These are phyloP conservation scores for Hemileccinum rubropunctum DNA, from an alignment of 768 basidiomycete species.

Conservation along the genomic window DNA sequence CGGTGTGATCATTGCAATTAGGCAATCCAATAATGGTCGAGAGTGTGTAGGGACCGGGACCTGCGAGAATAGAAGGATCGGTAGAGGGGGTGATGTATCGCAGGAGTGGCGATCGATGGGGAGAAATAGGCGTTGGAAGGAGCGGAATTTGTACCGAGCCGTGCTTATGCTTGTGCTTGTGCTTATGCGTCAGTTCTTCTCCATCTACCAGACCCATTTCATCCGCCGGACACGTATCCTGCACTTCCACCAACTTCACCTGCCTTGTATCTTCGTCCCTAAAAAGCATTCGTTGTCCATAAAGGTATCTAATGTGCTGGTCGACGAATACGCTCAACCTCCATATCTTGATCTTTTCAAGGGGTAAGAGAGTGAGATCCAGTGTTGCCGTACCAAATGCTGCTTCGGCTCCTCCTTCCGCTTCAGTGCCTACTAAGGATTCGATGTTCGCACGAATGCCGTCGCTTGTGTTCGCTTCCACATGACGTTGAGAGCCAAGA, in stretches of 20 bases:
- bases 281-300: not conserved
- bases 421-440: not conserved
- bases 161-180: conserved; percentile 15
- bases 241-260: conserved; percentile 18
- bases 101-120: conserved; percentile 28
- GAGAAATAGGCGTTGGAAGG: conserved; percentile 29
- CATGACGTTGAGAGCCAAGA: conserved; percentile 49
- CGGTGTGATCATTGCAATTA: conserved; percentile 5
- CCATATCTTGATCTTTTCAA: conserved; percentile 84
- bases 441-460: not conserved
- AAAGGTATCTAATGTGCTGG: conserved; percentile 32
- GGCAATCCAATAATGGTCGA: conserved; percentile 17
- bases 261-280: conserved; percentile 8
- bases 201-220: conserved; percentile 2
- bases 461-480: not conserved
- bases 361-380: conserved; percentile 77
- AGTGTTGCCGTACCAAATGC: conserved; percentile 64
- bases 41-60: conserved; percentile 26
- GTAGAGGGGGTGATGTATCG: conserved; percentile 8
- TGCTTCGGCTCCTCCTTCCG: conserved; percentile 11
- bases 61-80: conserved; percentile 23
- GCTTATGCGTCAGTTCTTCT: conserved; percentile 7
- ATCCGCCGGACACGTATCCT: conserved; percentile 16
- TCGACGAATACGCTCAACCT: conserved; percentile 72
- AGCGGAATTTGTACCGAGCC: conserved; percentile 15